Evolutionary conservation across 257 asterid genomes (phyloP), one percentile per base, ranked within the genome.

Genomic region (Solanum ahanhuiri): DNA sequence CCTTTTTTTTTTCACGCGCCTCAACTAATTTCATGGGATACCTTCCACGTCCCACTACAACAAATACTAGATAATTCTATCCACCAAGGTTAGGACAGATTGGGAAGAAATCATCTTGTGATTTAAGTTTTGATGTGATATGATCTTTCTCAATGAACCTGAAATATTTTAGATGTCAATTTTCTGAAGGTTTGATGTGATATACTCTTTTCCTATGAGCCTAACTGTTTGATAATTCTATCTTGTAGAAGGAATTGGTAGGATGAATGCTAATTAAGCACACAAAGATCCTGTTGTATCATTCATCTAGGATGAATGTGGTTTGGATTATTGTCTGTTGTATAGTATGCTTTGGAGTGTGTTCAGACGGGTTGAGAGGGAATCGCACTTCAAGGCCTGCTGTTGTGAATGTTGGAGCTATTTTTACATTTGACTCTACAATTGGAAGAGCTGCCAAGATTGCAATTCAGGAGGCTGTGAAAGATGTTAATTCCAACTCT

Each of bases 391-490:
- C 94, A 30, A 93, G 98, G 57, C 98, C 99, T 4, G 87, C 90
- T 4, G 85, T 87, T 81, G 98, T 97, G 66, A 93, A 89, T 39
- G 89, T 94, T 72, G 99, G 99, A 82, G 98, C 98, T 73, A 89
- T 97, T 85, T 91, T 95, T 77, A 64, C 97, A 23, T 90, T 92
- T 8, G 91, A 97, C 83, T 95, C 99, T 4, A 94, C 97, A 2
- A 95, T 95, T 33, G 98, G 99, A 51, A 93, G 92, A 89, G 98
- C 93, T 85, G 98, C 98, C 71, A 92, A 93, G 94, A 89, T 97
- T 87, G 98, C 99, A 2, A 93, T 97, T 43, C 93, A 94, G 88
- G 98, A 95, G 92, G 99, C 98, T 35, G 95, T 95, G 51, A 97
- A 94, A 91, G 98, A 95, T 87, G 95, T 97, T 71, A 97, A 97